phyloP scores from a whole-genome alignment of 2,329 filamentous ascomycete genomes.

The Ophiostoma montium region DNA sequence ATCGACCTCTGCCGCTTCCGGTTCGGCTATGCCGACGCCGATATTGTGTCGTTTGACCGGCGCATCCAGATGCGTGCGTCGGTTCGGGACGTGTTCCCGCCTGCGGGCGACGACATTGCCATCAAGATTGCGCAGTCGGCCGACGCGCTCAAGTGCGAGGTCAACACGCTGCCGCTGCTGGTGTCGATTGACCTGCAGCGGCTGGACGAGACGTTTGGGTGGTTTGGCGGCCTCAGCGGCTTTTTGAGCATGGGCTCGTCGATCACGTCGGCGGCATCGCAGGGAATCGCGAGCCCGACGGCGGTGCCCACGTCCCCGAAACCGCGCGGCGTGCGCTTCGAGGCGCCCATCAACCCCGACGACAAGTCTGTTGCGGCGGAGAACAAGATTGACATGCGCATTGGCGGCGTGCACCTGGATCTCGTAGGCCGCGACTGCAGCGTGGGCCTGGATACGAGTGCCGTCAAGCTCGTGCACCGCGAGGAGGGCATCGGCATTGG shows the following conservation, averaged over 20 bases:
- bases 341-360: slow-evolving; percentile 29
- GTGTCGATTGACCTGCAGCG: slow-evolving; percentile 64
- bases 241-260: slow-evolving; percentile 81
- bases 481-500: slow-evolving; percentile 57
- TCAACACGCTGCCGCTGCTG: slow-evolving; percentile 65
- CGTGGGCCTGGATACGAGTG: slow-evolving; percentile 60
- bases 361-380: slow-evolving; percentile 32
- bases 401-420: slow-evolving; percentile 63
- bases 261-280: slow-evolving; percentile 57
- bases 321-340: slow-evolving; percentile 43
- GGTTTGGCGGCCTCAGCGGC: slow-evolving; percentile 84
- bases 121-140: slow-evolving; percentile 34
- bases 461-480: slow-evolving; percentile 67
- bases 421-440: slow-evolving; percentile 68
- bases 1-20: slow-evolving; percentile 42
- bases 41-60: slow-evolving; percentile 49
- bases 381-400: slow-evolving; percentile 60
- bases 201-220: slow-evolving; percentile 73
- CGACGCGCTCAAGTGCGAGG: slow-evolving; percentile 37
- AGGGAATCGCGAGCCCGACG: slow-evolving; percentile 7
- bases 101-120: slow-evolving; percentile 42
- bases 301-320: no score
- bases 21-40: slow-evolving; percentile 48
- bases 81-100: slow-evolving; percentile 42
- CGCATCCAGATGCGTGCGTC: slow-evolving; percentile 44